Base-by-base conservation (phyloP, 2,329 filamentous ascomycete genomes). In the Talaromyces sp. region DNA sequence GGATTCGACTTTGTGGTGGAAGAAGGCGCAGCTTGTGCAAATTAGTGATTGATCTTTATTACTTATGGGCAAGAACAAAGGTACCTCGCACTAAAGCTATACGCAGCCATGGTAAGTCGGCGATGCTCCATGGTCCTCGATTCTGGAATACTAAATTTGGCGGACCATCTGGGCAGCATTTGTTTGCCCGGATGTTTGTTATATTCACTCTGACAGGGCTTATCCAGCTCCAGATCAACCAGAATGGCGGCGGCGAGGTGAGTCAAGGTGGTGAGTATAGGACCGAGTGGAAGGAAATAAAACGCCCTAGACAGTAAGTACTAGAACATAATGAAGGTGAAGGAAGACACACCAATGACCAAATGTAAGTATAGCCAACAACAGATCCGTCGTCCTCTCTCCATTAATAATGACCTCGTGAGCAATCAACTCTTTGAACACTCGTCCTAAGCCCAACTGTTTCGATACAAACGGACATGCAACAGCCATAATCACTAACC, bases 301-400 rank as follows among this genome's bases (percentile, higher is more conserved):
- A 57, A 57, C 5, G 54, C 61, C 65, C 65, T 66, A 31, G 5
- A 35, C 39, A 13, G 47, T 45, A 14, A 35, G 24, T n/a, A 54
- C 14, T 3, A 31, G n/a, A 62, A 39, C 2, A 37, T 43, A 57
- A 10, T 27, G 49, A 37, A 67, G 60, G 13, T 1, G 57, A 54
- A 43, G 33, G n/a, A 10, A 33, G 24, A 68, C 76, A 68, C 71
- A 82, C 83, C 84, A 87, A 37, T 76, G 74, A 24, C 80, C 74
- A 62, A 75, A 81, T 60, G 68, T 76, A 16, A 88, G 69, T 3
- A 86, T 65, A 0, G 84, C 85, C 11, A 84, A 75, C 1, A 88
- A 73, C 11, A 87, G 67, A 67, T 87, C 86, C 45, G 86, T 74
- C 57, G 72, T 80, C 60, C 81, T 79, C 63, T 86, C 83, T n/a